Evolutionary conservation across 305 asterid species (phyloP).

Genomic region (Galium porrigens): DNA sequence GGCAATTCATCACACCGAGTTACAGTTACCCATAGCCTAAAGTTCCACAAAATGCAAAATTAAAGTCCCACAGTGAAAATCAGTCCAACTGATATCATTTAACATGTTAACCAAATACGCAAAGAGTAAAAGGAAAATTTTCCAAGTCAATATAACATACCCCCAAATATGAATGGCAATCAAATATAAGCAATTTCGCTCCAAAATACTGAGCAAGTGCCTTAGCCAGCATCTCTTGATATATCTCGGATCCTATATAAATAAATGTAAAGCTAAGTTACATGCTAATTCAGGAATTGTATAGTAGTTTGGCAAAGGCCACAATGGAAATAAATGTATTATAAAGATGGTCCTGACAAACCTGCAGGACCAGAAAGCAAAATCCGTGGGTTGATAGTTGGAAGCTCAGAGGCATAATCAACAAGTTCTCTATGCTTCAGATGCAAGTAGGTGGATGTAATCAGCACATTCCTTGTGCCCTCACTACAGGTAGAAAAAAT

Average conservation of each 20-base stretch:
- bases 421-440: slow-evolving; percentile 58
- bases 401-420: slow-evolving; percentile 55
- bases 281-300: background rate
- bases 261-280: background rate
- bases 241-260: slow-evolving; percentile 63
- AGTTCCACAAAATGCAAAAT: no score
- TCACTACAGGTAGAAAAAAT: slow-evolving; percentile 43
- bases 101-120: background rate
- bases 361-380: slow-evolving; percentile 93
- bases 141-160: slow-evolving; percentile 32
- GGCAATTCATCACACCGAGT: no score
- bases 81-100: background rate
- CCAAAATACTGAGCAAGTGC: slow-evolving; percentile 75
- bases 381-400: slow-evolving; percentile 67
- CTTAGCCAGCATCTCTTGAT: slow-evolving; percentile 83
- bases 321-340: background rate
- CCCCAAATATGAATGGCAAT: slow-evolving; percentile 51
- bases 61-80: no score
- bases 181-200: slow-evolving; percentile 71
- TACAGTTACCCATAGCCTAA: no score
- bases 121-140: background rate
- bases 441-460: slow-evolving; percentile 77
- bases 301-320: background rate
- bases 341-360: slow-evolving; percentile 14
- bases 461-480: slow-evolving; percentile 64